These are phyloP conservation scores for Sclerotiophoma versabilis DNA, from an alignment of 2,329 filamentous ascomycete genomes.

Conservation along the genomic window DNA sequence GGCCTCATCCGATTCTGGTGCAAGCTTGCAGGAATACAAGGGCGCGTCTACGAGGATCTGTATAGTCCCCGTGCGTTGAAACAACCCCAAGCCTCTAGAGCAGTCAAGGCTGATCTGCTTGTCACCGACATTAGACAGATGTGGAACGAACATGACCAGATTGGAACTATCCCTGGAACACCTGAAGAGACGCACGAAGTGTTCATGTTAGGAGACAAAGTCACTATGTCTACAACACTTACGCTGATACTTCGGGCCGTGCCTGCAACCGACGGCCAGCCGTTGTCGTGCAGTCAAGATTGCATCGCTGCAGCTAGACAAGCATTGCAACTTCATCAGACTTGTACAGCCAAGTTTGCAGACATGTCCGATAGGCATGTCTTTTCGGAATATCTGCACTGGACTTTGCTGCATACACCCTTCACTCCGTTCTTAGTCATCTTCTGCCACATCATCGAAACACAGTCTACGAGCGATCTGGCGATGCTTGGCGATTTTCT, in stretches of 20 bases:
- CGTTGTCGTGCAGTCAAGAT: slow-evolving; percentile 28
- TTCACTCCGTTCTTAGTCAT: slow-evolving; percentile 34
- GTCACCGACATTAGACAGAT: slow-evolving; percentile 15
- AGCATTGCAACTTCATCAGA: slow-evolving; percentile 45
- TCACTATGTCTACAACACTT: slow-evolving; percentile 48
- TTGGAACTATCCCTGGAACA: slow-evolving; percentile 20
- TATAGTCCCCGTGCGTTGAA: slow-evolving; percentile 40
- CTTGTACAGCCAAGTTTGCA: slow-evolving; percentile 8
- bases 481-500: slow-evolving; percentile 13
- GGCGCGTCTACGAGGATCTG: slow-evolving; percentile 44
- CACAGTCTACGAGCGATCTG: slow-evolving; percentile 19
- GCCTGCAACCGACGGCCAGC: slow-evolving; percentile 23
- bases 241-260: slow-evolving; percentile 45
- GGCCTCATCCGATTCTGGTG: slow-evolving; percentile 6
- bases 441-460: slow-evolving; percentile 49
- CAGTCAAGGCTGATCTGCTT: slow-evolving; percentile 14
- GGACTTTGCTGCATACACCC: slow-evolving; percentile 34
- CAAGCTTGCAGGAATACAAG: slow-evolving; percentile 34
- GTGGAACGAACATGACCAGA: slow-evolving; percentile 14
- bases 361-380: slow-evolving; percentile 10
- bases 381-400: slow-evolving; percentile 35
- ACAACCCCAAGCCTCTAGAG: slow-evolving; percentile 9
- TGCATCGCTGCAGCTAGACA: slow-evolving; percentile 46
- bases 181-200: slow-evolving; percentile 40
- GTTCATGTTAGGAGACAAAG: slow-evolving; percentile 34